A percentile compares a stretch with the other conserved stretches of the same genome.
These are phyloP conservation scores for Cryptococcus hybrid DNA, from an alignment of 1,284 basidiomycete genomes.

Conservation along the genomic window DNA sequence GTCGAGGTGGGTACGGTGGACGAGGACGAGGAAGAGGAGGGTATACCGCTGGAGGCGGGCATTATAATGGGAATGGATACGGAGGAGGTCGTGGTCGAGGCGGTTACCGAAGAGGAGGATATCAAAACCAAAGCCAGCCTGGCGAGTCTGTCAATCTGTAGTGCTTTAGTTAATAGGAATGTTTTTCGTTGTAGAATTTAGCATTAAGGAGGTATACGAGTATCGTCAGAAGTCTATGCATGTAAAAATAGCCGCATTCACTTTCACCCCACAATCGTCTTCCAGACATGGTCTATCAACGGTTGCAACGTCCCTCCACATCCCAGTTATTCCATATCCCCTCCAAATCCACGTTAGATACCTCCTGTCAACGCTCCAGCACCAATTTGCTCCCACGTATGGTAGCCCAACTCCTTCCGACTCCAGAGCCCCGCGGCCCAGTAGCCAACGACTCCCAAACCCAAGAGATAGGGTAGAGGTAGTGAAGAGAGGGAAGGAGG, in stretches of 20 bases:
- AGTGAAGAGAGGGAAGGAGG: conserved; percentile 54
- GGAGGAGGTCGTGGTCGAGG: conserved; percentile 3
- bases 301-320: conserved; percentile 13
- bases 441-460: conserved; percentile 6
- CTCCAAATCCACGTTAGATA: conserved; percentile 59
- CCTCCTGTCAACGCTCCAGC: conserved; percentile 66
- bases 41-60: conserved; percentile 1
- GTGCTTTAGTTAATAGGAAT: too few relatives aligned
- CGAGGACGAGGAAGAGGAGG: conserved; percentile 16
- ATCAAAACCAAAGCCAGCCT: too few relatives aligned
- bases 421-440: conserved; percentile 60
- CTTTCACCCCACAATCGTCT: conserved; percentile 2
- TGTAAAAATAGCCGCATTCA: too few relatives aligned
- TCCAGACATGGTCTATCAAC: conserved; percentile 22
- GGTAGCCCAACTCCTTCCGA: conserved; percentile 75
- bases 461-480: neutral
- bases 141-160: too few relatives aligned
- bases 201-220: too few relatives aligned
- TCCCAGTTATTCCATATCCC: conserved; percentile 27
- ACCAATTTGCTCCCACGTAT: conserved; percentile 69
- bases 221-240: too few relatives aligned
- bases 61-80: conserved; percentile 9
- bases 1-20: conserved; percentile 12
- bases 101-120: conserved; percentile 8
- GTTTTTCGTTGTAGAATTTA: too few relatives aligned